phyloP scores from a whole-genome alignment of 83 land plant species.

The Isoetes engelmannii region DNA sequence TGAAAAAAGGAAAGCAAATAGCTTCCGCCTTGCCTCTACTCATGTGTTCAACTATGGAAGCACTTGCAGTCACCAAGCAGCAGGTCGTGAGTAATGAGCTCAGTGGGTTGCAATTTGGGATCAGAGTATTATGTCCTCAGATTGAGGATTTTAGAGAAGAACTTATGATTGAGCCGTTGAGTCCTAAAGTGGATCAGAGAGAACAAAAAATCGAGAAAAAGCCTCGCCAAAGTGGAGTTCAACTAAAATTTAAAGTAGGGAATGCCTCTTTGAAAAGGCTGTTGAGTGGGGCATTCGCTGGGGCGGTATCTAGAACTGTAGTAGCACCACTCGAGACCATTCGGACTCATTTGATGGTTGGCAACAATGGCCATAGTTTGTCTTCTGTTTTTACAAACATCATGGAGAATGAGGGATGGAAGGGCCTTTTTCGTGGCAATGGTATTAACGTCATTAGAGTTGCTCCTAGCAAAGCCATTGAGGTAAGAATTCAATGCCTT shows the following conservation, averaged over 20 bases:
- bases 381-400: slow-evolving; percentile 22
- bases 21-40: no score
- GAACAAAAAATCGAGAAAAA: no score
- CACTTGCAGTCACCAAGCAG: no score
- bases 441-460: slow-evolving; percentile 40
- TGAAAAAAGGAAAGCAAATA: no score
- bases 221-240: no score
- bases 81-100: no score
- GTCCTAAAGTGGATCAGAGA: no score
- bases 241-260: slow-evolving; percentile 9
- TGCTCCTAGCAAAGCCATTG: slow-evolving; percentile 43
- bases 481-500: slow-evolving; percentile 18
- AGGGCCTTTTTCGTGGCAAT: slow-evolving; percentile 37
- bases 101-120: no score
- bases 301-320: slow-evolving; percentile 38
- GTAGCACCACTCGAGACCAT: slow-evolving; percentile 42
- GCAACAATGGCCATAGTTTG: slow-evolving; percentile 18
- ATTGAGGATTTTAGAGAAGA: no score
- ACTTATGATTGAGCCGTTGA: no score
- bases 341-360: slow-evolving; percentile 40
- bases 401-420: slow-evolving; percentile 36
- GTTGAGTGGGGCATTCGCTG: slow-evolving; percentile 37
- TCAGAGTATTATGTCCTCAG: no score
- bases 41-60: no score
- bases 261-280: slow-evolving; percentile 34